Evolutionary conservation across 2,329 filamentous ascomycete genomes (phyloP).

Genomic region (Trichoderma afroharzianum): DNA sequence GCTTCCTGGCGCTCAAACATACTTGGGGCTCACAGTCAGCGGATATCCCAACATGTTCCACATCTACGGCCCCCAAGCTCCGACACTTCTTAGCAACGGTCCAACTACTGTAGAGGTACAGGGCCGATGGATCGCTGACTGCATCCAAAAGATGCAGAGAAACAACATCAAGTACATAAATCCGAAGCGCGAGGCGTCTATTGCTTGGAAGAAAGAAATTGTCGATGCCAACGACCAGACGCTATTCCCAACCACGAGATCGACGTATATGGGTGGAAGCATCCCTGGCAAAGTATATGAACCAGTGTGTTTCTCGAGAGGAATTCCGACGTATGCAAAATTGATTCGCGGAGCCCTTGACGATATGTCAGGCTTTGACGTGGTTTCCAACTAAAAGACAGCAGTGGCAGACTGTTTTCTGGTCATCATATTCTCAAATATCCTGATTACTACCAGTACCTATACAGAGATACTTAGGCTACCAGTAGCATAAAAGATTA

Average conservation of each 20-base stretch:
- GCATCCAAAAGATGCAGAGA: slow-evolving; percentile 45
- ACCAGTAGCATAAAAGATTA: neutral
- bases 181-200: slow-evolving; percentile 41
- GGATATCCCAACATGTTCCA: slow-evolving; percentile 51
- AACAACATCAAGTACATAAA: slow-evolving; percentile 50
- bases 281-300: slow-evolving; percentile 53
- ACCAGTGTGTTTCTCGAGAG: slow-evolving; percentile 46
- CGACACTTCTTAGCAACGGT: slow-evolving; percentile 54
- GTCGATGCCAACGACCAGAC: slow-evolving; percentile 43
- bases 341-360: slow-evolving; percentile 35
- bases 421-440: neutral
- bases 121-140: slow-evolving; percentile 52
- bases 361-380: slow-evolving; percentile 34
- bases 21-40: slow-evolving; percentile 41
- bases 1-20: slow-evolving; percentile 39
- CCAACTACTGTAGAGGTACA: slow-evolving; percentile 53
- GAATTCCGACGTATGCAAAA: slow-evolving; percentile 34
- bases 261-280: slow-evolving; percentile 55
- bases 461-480: neutral
- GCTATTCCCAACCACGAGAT: slow-evolving; percentile 47
- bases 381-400: slow-evolving; percentile 19
- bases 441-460: neutral
- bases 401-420: neutral
- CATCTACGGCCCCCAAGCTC: slow-evolving; percentile 54
- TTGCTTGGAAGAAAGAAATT: slow-evolving; percentile 48